Evolutionary conservation across 2,329 filamentous ascomycete species (phyloP), one percentile per base, ranked within the genome.

Genomic region (Emmonsiellopsis sp.): DNA sequence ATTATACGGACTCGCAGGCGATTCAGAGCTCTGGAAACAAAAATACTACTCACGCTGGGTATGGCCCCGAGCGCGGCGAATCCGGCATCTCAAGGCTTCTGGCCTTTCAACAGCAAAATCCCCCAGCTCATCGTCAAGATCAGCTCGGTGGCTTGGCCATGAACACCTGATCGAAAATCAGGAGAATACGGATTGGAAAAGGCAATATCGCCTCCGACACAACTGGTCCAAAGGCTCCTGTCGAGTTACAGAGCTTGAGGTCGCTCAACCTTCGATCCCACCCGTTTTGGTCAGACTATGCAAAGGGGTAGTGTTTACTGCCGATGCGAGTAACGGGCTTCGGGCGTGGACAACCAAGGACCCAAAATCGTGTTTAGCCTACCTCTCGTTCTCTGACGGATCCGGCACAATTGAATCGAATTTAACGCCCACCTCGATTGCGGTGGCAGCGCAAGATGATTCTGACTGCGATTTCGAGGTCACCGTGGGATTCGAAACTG

Each of bases 31-130:
- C 53, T 98, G 93, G 93, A 93, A 92, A 68, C 79, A 80, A 11
- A 81, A 89, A 49, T 98, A 95, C 71, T 95, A 94, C 71, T 78
- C 83, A 31, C 84, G 86, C 57, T 97, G 95, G 69, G 88, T 96
- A 33, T 79, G 87, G 37, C 90, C 89, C 40, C 82, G 90, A 63
- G 87, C 86, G 37, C 79, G 86, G 60, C 82, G 86, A 54, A 83
- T 92, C 53, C 86, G 87, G 0, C 85, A 86, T 21, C 79, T 86
- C 36, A 78, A 72, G 62, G 72, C 74, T 39, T 60, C 68, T 2
- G 65, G 60, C 40, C 55, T 67, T 6, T 60, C 62, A 11, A 44
- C 42, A 27, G 65, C 68, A 21, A 43, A 49, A 14, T 14, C 45
- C 2, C n/a, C 45, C 7, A 68, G 69, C 46, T 82, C 80, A 58